Base-by-base conservation (phyloP, 2,329 filamentous ascomycete genomes). In the Aureobasidium sp. region DNA sequence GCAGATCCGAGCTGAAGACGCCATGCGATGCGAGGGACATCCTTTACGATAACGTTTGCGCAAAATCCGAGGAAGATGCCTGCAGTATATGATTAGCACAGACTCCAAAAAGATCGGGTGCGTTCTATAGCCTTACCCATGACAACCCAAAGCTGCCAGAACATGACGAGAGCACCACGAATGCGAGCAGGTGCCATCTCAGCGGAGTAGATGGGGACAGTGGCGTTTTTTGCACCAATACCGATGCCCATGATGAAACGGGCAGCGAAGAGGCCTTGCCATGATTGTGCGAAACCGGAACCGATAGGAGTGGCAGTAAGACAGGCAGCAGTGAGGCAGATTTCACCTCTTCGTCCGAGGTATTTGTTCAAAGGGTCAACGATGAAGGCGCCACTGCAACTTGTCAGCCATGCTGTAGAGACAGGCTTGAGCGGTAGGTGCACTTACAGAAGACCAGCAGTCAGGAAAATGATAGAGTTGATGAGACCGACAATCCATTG, bases 141-240 rank as follows among this genome's bases (percentile, higher is more conserved):
- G 4, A 69, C 69, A 50, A 69, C 67, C 82, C 84, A 87, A 71
- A 87, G 78, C 73, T 92, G 86, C 88, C 89, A 93, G 64, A 85
- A 85, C 88, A 93, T 93, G 64, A 92, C 88, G 19, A 94, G 77
- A 8, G 86, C 75, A 7, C 85, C 84, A 10, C 77, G 71, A 57
- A 87, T 81, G 4, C 76, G 75, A 2, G 77, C 70, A 3, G 72
- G 73, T 65, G 84, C 79, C 57, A 71, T 73, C 63, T 75, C 74
- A 10, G 74, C 73, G 9, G 72, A 68, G 58, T 71, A 75, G 55
- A 77, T 71, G 0, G 77, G 77, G 0, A 79, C 75, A 6, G 76
- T 79, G 0, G 85, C 84, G 21, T 69, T 69, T 62, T 73, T 73
- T n/a, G 69, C 66, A 11, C 70, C 70, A 37, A 73, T 73, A 7